Evolutionary conservation across 2,329 filamentous ascomycete species (phyloP), one percentile per base, ranked within the genome.

Genomic region (Fusarium buxicola): DNA sequence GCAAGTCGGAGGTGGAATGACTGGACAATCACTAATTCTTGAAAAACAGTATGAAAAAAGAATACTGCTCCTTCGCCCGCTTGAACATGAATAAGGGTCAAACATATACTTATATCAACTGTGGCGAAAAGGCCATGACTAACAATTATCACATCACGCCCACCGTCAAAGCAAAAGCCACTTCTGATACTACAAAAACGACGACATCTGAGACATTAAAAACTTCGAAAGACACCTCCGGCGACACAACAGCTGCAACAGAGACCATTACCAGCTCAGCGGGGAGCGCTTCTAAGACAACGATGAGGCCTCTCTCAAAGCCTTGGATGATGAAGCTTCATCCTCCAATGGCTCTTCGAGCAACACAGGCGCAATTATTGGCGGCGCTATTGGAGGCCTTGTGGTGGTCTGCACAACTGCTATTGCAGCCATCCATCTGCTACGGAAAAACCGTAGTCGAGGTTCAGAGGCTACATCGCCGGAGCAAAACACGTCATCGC

Each of bases 61-160:
- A 43, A 3, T 76, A 69, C 49, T 79, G 76, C 41, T 77, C 75
- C 2, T 74, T 72, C 1, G 73, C 72, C 2, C 64, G 77, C 24
- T 48, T 80, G 18, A 73, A 69, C 2, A 69, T 73, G 18, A 66
- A 70, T 7, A 58, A 72, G 16, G 72, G 73, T 48, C 69, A 75
- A 15, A 73, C 68, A 8, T 78, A 77, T 36, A 71, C 73, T 1
- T 77, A 78, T 31, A 69, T 76, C 15, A 73, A 74, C 7, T 78
- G 77, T 30, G 76, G 72, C 5, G 53, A 55, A 3, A 60, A 48
- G 36, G 65, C 69, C 8, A 60, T 44, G 5, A 72, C 69, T 3
- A 62, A 75, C 24, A 71, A 68, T 16, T 71, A 64, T 27, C 31
- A 63, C 36, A 54, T 65, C 8, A 58, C 63, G 0, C 69, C 67